Evolutionary conservation across 306 rosid species (phyloP).

Genomic region (Castanea mollissima): DNA sequence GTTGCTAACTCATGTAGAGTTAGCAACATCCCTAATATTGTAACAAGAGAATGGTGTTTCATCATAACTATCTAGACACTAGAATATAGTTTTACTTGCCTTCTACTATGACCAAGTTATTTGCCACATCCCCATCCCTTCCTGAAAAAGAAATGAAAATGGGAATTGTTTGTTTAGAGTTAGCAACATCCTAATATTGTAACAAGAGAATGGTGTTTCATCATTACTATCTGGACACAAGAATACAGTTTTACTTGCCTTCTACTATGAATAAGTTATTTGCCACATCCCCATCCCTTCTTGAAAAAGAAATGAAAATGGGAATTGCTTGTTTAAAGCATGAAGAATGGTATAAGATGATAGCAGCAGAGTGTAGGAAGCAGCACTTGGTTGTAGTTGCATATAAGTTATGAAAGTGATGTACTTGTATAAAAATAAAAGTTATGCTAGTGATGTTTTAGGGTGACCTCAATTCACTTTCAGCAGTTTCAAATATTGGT

Average conservation of each 20-base stretch:
- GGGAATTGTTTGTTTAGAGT: neutral
- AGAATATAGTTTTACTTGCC: neutral
- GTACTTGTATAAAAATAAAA: neutral
- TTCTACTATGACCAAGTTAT: neutral
- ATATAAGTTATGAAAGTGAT: neutral
- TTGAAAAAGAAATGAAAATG: neutral
- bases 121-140: neutral
- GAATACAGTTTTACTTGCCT: neutral
- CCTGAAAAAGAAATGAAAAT: neutral
- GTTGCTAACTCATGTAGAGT: neutral
- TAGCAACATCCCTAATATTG: neutral
- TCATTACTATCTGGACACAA: neutral
- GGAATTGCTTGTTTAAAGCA: neutral
- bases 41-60: neutral
- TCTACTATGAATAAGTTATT: neutral
- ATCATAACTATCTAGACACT: neutral
- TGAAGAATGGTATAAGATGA: neutral
- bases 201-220: neutral
- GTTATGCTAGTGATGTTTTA: neutral
- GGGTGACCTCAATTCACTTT: neutral
- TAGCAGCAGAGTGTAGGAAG: neutral
- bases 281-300: neutral
- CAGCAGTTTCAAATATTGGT: neutral
- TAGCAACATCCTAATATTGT: neutral
- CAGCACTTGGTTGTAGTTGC: neutral